Conservation (phyloP, 1,284 basidiomycete species). For the Fomitiporia mediterranea region DNA sequence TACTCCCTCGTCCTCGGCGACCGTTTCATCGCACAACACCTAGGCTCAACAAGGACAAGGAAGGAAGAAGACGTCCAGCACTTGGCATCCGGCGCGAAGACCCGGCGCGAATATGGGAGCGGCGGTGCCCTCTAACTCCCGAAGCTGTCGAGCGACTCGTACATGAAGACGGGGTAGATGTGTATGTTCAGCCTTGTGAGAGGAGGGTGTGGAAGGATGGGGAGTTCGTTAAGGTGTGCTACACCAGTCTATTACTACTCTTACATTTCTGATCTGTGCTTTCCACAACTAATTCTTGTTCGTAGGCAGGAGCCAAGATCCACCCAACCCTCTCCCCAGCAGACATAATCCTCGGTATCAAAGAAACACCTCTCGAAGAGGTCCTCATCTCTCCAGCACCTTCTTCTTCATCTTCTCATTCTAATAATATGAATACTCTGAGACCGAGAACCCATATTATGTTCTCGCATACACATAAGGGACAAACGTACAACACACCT, state of each 20-base stretch:
- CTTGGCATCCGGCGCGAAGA: conserved; percentile 77
- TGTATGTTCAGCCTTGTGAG: conserved; percentile 73
- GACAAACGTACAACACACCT: conserved; percentile 80
- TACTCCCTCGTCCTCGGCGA: conserved; percentile 2
- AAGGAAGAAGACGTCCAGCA: too few relatives aligned
- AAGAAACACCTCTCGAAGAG: conserved; percentile 71
- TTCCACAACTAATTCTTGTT: conserved; percentile 15
- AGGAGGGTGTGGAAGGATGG: conserved; percentile 65
- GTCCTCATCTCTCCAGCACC: conserved; percentile 47
- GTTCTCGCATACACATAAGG: conserved; percentile 90
- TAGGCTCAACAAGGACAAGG: too few relatives aligned
- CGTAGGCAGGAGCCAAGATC: conserved; percentile 71
- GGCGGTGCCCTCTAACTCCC: conserved; percentile 80
- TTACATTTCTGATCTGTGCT: too few relatives aligned
- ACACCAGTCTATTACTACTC: too few relatives aligned
- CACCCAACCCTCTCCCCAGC: conserved; percentile 56
- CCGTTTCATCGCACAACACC: background rate
- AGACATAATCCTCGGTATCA: conserved; percentile 81
- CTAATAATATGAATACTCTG: too few relatives aligned
- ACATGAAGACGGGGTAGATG: conserved; percentile 49
- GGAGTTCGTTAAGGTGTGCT: conserved; percentile 59
- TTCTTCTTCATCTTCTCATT: conserved; percentile 27
- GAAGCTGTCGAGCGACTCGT: conserved; percentile 62
- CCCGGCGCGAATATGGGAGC: conserved; percentile 77
- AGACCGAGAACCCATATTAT: conserved; percentile 73